phyloP scores from a whole-genome alignment of 768 basidiomycete genomes.

The Leccinum disarticulatum region DNA sequence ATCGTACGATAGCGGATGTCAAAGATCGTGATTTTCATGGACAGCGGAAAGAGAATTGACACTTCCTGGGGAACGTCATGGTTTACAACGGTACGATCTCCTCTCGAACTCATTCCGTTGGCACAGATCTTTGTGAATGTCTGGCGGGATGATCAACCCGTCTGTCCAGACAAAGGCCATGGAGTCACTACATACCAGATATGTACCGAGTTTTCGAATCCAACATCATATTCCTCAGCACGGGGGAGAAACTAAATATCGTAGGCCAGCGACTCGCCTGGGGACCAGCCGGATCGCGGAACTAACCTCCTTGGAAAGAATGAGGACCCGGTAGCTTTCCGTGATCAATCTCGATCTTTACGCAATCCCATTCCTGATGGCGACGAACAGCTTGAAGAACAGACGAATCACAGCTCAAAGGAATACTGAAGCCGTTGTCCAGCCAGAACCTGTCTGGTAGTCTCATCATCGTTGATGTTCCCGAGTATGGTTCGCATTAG shows the following conservation, averaged over 20 bases:
- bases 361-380: neutral
- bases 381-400: neutral
- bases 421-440: neutral
- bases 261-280: no score
- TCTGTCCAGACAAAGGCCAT: no score
- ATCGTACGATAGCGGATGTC: neutral
- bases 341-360: slow-evolving; percentile 1
- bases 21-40: neutral
- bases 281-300: no score
- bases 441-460: neutral
- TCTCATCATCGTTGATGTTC: no score
- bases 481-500: neutral
- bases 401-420: neutral
- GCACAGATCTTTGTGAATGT: no score
- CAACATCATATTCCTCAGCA: no score
- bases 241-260: no score
- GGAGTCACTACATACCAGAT: no score
- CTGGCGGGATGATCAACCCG: no score
- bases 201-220: no score
- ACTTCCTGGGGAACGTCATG: no score
- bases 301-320: neutral
- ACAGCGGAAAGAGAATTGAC: neutral
- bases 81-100: neutral
- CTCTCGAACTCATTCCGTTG: no score
- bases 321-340: neutral